Base-by-base conservation (phyloP, 2,329 filamentous ascomycete genomes). In the Botryotinia globosa region DNA sequence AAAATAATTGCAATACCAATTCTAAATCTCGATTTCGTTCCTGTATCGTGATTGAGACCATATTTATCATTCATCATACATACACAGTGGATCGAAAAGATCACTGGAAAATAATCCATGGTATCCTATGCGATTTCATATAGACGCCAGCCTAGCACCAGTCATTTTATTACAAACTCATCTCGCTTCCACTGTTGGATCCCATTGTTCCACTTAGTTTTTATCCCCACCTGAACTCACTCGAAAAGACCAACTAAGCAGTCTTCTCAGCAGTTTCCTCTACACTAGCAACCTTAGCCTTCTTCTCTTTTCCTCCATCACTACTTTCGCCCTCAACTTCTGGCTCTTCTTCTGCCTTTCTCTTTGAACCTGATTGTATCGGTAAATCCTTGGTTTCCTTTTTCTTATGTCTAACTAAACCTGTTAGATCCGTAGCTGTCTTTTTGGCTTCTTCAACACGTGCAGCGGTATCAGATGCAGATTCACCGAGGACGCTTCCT, bases 391-490 rank as follows among this genome's bases (percentile, higher is more conserved):
- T 77, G 32, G 78, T 74, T 62, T 79, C 74, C 73, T 82, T 80
- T 81, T 89, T 89, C 83, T 91, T 94, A 79, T 85, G 83, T 79
- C 91, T 89, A 61, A 95, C 90, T 63, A 95, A 84, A n/a, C 90
- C 87, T 0, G 87, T 89, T 22, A 97, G 83, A 79, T 96, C 79
- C 25, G 87, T 94, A 10, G 93, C 93, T 48, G 42, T 73, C 63
- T 72, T 74, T 51, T 63, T 92, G 42, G 91, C 92, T 79, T 94
- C 91, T 63, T 91, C 89, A 63, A 93, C 85, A 75, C 88, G 86
- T 37, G 89, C 89, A 76, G 89, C 85, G 69, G 89, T 87, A 72
- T 90, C 85, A 1, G 84, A 85, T 4, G 88, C 84, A 51, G 88
- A 87, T 79, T 90, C 88, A 73, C 90, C 91, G 7, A 91, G 81